Conservation (phyloP, 129 eudicot species). For the Smallanthus sonchifolius region DNA sequence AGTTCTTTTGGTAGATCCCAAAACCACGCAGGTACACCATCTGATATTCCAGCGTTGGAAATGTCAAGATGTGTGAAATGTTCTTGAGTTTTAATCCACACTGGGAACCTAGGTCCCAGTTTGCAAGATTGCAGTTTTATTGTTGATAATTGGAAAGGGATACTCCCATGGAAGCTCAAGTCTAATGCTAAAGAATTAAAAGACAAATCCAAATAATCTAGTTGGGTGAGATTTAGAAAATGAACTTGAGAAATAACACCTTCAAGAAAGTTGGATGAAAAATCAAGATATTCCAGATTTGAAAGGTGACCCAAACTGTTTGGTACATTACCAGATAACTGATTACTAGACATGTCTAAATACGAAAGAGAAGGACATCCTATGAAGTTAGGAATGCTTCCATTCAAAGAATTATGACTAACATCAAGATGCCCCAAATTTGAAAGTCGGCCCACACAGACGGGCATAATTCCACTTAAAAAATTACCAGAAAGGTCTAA, state of each 20-base stretch:
- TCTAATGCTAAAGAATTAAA: slow-evolving; percentile 16
- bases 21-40: slow-evolving; percentile 30
- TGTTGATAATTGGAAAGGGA: slow-evolving; percentile 19
- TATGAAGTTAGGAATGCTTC: not conserved
- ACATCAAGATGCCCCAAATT: not conserved
- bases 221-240: slow-evolving; percentile 11
- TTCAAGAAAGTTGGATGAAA: slow-evolving; percentile 19
- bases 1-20: slow-evolving; percentile 6
- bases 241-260: slow-evolving; percentile 10
- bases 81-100: slow-evolving; percentile 30
- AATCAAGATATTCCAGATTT: slow-evolving; percentile 3
- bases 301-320: not conserved
- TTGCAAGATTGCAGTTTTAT: slow-evolving; percentile 20
- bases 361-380: not conserved
- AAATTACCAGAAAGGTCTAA: slow-evolving; percentile 7
- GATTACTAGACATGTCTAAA: slow-evolving; percentile 7
- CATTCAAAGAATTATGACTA: not conserved
- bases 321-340: slow-evolving; percentile 1
- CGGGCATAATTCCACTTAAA: slow-evolving; percentile 2
- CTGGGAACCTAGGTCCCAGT: slow-evolving; percentile 38
- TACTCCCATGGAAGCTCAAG: slow-evolving; percentile 5
- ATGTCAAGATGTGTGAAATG: slow-evolving; percentile 26
- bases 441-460: not conserved
- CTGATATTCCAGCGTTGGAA: slow-evolving; percentile 31
- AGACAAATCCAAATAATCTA: slow-evolving; percentile 17